phyloP scores from a whole-genome alignment of 345 rosid genomes.

The Hevea brasiliensis region DNA sequence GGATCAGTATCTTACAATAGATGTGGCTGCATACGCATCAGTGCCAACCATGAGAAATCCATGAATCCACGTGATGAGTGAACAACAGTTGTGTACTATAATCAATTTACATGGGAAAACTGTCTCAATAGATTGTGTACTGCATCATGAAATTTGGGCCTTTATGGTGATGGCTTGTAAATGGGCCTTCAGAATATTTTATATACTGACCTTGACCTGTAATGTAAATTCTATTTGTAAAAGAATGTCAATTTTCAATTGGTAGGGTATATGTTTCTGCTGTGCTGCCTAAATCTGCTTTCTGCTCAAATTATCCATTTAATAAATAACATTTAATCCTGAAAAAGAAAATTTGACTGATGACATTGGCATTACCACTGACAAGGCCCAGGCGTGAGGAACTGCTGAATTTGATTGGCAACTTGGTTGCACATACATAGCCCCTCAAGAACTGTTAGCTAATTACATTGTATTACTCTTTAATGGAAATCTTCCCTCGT shows the following conservation, averaged over 20 bases:
- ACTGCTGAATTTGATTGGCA: conserved; percentile 40
- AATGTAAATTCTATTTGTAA: too few relatives aligned
- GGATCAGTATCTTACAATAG: neutral
- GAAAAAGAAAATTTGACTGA: conserved; percentile 43
- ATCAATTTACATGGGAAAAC: neutral
- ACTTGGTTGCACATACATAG: conserved; percentile 34
- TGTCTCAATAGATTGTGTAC: neutral
- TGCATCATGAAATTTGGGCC: neutral
- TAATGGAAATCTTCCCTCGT: conserved; percentile 18
- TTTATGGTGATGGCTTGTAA: too few relatives aligned
- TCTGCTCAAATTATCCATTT: neutral
- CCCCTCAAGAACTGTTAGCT: conserved; percentile 16
- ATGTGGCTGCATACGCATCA: neutral
- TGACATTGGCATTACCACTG: conserved; percentile 60
- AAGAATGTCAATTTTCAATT: neutral
- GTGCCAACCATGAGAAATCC: too few relatives aligned
- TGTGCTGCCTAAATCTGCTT: too few relatives aligned
- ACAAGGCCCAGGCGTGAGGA: conserved; percentile 49
- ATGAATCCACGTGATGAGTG: too few relatives aligned
- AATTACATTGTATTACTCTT: neutral
- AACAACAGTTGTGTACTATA: neutral
- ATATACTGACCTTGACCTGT: too few relatives aligned
- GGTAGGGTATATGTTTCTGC: neutral
- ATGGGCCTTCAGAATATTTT: neutral
- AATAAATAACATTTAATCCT: neutral